Conservation (phyloP, 1,284 basidiomycete genomes). For the Rhodotorula sp. region DNA sequence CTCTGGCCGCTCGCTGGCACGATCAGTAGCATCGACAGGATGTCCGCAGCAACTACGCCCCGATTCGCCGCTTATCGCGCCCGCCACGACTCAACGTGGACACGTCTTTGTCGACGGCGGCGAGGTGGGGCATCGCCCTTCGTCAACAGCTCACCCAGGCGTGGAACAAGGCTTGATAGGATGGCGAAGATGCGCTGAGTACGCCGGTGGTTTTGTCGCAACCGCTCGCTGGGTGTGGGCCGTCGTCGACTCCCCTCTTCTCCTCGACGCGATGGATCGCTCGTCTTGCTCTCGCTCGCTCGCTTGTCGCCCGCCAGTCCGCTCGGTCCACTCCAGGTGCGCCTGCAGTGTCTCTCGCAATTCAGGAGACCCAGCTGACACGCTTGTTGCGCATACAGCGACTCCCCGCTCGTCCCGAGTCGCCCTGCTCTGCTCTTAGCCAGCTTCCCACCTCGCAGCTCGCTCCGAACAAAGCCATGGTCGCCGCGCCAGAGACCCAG, state of each 20-base stretch:
- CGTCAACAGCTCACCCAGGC: neutral
- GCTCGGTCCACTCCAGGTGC: too few species aligned
- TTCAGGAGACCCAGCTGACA: too few species aligned
- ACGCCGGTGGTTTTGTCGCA: neutral
- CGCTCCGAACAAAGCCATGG: slow-evolving; percentile 1
- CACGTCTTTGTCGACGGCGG: too few species aligned
- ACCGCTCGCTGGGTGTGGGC: too few species aligned
- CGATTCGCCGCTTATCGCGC: too few species aligned
- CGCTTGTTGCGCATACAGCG: too few species aligned
- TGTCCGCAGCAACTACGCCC: too few species aligned
- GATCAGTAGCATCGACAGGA: too few species aligned
- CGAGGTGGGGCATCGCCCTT: too few species aligned
- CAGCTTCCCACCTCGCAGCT: neutral
- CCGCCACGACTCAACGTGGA: neutral
- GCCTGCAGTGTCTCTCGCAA: too few species aligned
- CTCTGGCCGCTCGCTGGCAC: too few species aligned
- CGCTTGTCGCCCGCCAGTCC: neutral
- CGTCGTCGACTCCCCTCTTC: neutral
- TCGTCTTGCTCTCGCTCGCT: neutral
- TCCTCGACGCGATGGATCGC: neutral
- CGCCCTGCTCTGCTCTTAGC: neutral
- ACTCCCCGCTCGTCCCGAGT: neutral
- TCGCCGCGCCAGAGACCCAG: slow-evolving; percentile 16
- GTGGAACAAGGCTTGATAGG: neutral
- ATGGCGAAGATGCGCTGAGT: neutral